Percentiles rank a stretch among this genome's conserved stretches.
Conservation (phyloP, 2,329 filamentous ascomycete genomes). For the Ophiocordyceps robertsii region DNA sequence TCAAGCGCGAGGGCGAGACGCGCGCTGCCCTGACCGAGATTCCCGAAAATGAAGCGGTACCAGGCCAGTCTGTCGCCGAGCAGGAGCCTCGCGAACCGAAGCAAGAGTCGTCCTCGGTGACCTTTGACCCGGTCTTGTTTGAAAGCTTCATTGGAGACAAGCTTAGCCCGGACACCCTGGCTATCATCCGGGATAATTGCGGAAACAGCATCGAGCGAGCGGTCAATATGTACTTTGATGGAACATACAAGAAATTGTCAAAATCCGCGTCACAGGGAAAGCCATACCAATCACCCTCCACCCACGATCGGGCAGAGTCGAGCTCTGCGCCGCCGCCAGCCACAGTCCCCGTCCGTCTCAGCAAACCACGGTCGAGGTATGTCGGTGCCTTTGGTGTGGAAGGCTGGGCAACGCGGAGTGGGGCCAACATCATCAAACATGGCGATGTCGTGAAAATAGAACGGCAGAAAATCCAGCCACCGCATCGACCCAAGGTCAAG, state of each 20-base stretch:
- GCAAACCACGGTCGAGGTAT: constrained; percentile 45
- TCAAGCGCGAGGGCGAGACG: constrained; percentile 10
- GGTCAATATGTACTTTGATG: constrained; percentile 58
- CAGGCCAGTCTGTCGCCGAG: constrained; percentile 1
- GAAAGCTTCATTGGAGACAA: constrained; percentile 46
- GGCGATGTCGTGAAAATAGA: constrained; percentile 80
- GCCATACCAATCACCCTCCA: not conserved
- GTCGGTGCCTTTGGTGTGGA: constrained; percentile 85
- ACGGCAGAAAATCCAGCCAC: constrained; percentile 60
- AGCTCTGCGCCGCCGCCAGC: constrained; percentile 3
- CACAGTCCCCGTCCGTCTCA: constrained; percentile 5
- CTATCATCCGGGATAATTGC: constrained; percentile 38
- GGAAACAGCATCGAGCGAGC: constrained; percentile 46
- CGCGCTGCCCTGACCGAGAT: constrained; percentile 4
- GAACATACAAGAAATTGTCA: constrained; percentile 44
- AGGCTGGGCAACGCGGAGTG: constrained; percentile 85
- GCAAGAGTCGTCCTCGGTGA: constrained; percentile 14
- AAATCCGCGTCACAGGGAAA: constrained; percentile 8
- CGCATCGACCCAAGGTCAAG: constrained; percentile 31
- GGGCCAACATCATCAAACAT: constrained; percentile 59
- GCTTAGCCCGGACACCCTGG: constrained; percentile 33
- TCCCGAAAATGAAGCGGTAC: constrained; percentile 2
- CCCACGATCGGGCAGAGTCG: constrained; percentile 3
- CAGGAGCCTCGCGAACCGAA: constrained; percentile 3
- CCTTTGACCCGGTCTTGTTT: constrained; percentile 45